Evolutionary conservation across 768 basidiomycete genomes (phyloP), one percentile per base, ranked within the genome.

Genomic region (Kwoniella mangroviensis): DNA sequence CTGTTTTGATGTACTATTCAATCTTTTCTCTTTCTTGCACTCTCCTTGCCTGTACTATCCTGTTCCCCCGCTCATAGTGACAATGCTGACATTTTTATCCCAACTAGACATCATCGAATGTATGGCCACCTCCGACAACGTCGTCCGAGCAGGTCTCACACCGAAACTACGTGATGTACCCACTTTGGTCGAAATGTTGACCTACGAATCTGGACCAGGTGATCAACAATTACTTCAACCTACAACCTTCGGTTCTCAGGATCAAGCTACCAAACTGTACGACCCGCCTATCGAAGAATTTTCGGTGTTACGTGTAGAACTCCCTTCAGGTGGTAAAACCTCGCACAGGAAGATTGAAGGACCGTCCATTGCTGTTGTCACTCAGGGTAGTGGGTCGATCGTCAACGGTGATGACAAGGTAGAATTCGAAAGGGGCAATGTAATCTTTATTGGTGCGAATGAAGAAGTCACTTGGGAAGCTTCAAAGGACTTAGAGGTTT

Each of bases 111-210:
- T 95, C 83, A 93, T 98, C 80, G 97, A 98, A 81, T 96, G 94
- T 85, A 81, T 79, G 79, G 76, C 76, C 10, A 81, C 77, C 0
- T 70, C 81, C 69, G 97, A 99, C 85, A 98, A 98, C 82, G 97
- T 99, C 83, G 95, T 99, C 73, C 92, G 97, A 41, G 97, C 97
- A 7, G 97, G 97, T 15, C 89, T 99, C 51, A 99, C 97, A 0
- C 96, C 97, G 1, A 99, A 99, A 84, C 87, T 93, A 41, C 90
- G 97, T 63, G 97, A 99, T 82, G 90, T 99, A 43, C 89, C 90
- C 11, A 98, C 96, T 73, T 89, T 99, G 53, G 86, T 97, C 68
- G 86, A 88, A 4, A 91, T 91, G 72, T 87, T 98, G 69, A 98
- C 94, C 10, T 99, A 98, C 83, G 86, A 84, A 59, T 87, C 93